Conservation (phyloP, 352 stramenopile genomes). For the Globisporangium parvum region DNA sequence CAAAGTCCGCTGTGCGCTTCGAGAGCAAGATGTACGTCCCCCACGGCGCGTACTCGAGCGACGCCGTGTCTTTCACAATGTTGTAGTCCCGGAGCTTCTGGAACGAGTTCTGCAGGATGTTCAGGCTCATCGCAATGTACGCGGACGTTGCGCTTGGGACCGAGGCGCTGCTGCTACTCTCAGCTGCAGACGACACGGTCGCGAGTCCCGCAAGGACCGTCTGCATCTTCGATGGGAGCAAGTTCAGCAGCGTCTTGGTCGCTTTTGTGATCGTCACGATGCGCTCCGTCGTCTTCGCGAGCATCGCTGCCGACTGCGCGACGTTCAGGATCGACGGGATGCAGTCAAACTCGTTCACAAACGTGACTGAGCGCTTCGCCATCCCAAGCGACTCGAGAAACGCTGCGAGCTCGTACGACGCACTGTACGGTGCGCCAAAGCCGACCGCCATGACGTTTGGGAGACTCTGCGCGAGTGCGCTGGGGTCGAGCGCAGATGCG, state of each 20-base stretch:
- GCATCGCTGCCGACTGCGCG: constrained; percentile 63
- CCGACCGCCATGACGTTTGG: constrained; percentile 60
- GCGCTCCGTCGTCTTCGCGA: constrained; percentile 74
- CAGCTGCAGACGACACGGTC: constrained; percentile 6
- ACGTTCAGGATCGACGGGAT: constrained; percentile 83
- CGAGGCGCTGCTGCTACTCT: not conserved
- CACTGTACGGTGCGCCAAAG: constrained; percentile 75
- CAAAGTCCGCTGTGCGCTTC: constrained; percentile 46
- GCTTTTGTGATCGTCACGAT: constrained; percentile 79
- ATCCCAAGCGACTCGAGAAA: constrained; percentile 54
- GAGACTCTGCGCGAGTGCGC: constrained; percentile 21
- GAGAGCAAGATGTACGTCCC: constrained; percentile 75
- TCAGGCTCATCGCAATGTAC: constrained; percentile 77
- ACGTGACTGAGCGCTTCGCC: constrained; percentile 49
- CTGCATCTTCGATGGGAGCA: constrained; percentile 72
- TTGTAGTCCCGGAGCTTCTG: constrained; percentile 73
- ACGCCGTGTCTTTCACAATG: constrained; percentile 70
- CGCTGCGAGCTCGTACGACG: constrained; percentile 30
- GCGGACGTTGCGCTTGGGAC: constrained; percentile 41
- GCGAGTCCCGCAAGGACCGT: constrained; percentile 44
- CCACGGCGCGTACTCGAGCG: constrained; percentile 60
- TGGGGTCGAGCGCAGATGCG: constrained; percentile 10
- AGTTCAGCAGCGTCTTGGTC: constrained; percentile 61
- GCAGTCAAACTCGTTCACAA: constrained; percentile 86
- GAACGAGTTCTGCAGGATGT: constrained; percentile 77